Base-by-base conservation (phyloP, 495 filamentous ascomycete genomes). In the Evernia prunastri region DNA sequence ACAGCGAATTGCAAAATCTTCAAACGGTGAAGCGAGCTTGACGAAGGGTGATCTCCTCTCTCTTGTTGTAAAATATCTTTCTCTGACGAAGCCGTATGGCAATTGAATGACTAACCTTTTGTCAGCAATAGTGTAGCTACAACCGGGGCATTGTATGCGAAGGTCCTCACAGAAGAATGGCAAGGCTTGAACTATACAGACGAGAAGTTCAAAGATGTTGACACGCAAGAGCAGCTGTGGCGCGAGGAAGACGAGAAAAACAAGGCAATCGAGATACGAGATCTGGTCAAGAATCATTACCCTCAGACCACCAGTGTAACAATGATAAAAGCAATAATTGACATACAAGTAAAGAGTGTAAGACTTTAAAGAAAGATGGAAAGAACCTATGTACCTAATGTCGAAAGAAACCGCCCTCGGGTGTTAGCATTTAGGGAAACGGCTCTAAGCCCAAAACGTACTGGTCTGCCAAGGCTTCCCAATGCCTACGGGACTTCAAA, bases 1-100 rank as follows among this genome's bases (percentile, higher is more conserved):
- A 70, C 86, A 90, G 42, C 87, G 77, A 61, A 90, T 79, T 23
- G 90, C 86, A 45, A 89, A 69, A 70, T 91, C 89, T 68, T 91
- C 86, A 68, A 92, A 92, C 18, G 78, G 74, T 10, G 86, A 81
- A 12, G 86, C 83, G 58, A 78, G 79, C 58, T 79, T 83, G n/a
- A 86, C 81, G 66, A 89, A 91, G 7, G 85, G 80, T 36, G 82
- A 74, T 66, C 75, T 80, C 20, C 80, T 60, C 37, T 72, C 67
- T 51, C 67, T 67, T 17, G 66, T 67, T 0, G 78, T 78, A 37
- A 88, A 70, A 65, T 83, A 84, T 63, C 84, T 78, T 56, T 89
- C 84, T 23, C 71, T 67, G 59, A 88, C 59, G 66, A 89, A 83
- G 36, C 77, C 66, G 40, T 77, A 72, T 17, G 88, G 88, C 15